Percentiles rank a stretch among this genome's conserved stretches.
Conservation (phyloP, 139 green algal species). For the Asterochloris sp. region DNA sequence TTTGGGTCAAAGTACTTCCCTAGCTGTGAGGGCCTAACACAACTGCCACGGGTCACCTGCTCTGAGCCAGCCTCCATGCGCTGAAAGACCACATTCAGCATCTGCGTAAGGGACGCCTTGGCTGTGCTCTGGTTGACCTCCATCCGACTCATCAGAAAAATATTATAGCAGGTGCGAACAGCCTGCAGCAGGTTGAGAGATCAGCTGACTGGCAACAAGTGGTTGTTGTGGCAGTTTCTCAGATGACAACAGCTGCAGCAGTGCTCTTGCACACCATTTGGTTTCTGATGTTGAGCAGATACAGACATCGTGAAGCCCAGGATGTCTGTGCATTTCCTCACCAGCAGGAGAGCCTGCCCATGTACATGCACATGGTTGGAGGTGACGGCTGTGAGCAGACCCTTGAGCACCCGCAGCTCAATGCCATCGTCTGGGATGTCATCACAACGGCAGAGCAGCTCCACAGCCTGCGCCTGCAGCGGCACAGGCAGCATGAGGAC, state of each 20-base stretch:
- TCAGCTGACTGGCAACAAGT: no score
- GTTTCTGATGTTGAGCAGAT: not conserved
- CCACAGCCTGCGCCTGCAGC: constrained; percentile 65
- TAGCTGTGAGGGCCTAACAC: no score
- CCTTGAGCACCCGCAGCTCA: constrained; percentile 89
- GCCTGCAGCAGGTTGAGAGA: constrained; percentile 46
- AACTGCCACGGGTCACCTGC: not conserved
- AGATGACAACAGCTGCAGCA: no score
- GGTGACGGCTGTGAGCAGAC: constrained; percentile 85
- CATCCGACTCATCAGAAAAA: constrained; percentile 81
- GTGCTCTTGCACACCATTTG: no score
- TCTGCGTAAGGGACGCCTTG: constrained; percentile 95
- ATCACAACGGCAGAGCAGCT: constrained; percentile 84
- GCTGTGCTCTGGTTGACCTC: constrained; percentile 93
- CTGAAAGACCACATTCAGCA: constrained; percentile 95
- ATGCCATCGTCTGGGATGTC: constrained; percentile 89
- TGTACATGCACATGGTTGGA: constrained; percentile 79
- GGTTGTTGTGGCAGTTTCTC: no score
- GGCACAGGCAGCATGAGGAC: not conserved
- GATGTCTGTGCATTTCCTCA: not conserved
- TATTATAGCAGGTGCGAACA: constrained; percentile 95
- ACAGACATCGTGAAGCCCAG: not conserved
- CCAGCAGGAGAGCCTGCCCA: constrained; percentile 60
- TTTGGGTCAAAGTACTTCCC: no score
- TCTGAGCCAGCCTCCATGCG: constrained; percentile 79